Evolutionary conservation across 2,329 filamentous ascomycete genomes (phyloP).

Genomic region (Furcasterigmium sp.): DNA sequence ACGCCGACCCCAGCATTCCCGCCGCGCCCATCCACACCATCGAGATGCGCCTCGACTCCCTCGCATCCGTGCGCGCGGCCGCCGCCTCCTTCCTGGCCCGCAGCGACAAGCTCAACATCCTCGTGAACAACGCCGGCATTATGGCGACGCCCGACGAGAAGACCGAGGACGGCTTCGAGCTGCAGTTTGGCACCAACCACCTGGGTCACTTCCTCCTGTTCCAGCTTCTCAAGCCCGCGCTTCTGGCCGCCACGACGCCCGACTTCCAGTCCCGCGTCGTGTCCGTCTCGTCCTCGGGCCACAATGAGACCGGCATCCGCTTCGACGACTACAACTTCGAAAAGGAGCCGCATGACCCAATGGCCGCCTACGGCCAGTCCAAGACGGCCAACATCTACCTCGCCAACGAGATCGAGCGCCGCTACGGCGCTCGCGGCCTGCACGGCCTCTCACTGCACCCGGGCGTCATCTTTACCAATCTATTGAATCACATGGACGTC

Average conservation of each 20-base stretch:
- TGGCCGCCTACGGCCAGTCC: slow-evolving; percentile 34
- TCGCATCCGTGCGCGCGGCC: slow-evolving; percentile 16
- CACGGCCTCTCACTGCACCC: slow-evolving; percentile 37
- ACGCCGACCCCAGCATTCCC: not conserved
- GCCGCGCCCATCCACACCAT: slow-evolving; percentile 1
- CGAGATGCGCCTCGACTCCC: slow-evolving; percentile 7
- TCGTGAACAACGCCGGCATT: slow-evolving; percentile 33
- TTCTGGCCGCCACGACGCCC: slow-evolving; percentile 26
- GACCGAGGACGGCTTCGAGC: slow-evolving; percentile 17
- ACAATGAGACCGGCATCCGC: slow-evolving; percentile 26
- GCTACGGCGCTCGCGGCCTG: slow-evolving; percentile 22
- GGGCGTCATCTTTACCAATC: slow-evolving; percentile 25
- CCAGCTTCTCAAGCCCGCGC: slow-evolving; percentile 36
- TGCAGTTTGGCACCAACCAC: slow-evolving; percentile 48
- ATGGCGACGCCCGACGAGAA: slow-evolving; percentile 8
- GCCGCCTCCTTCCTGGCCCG: slow-evolving; percentile 22
- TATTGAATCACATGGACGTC: not conserved
- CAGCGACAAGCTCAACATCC: slow-evolving; percentile 18
- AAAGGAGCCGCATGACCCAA: too few species aligned
- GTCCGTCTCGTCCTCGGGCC: slow-evolving; percentile 34
- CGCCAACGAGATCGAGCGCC: slow-evolving; percentile 6
- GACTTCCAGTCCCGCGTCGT: slow-evolving; percentile 37
- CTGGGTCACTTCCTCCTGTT: slow-evolving; percentile 49
- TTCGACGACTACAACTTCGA: slow-evolving; percentile 10
- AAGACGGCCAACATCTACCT: slow-evolving; percentile 41